Evolutionary conservation across 257 asterid species (phyloP).

Genomic region (Solanum virginianum): DNA sequence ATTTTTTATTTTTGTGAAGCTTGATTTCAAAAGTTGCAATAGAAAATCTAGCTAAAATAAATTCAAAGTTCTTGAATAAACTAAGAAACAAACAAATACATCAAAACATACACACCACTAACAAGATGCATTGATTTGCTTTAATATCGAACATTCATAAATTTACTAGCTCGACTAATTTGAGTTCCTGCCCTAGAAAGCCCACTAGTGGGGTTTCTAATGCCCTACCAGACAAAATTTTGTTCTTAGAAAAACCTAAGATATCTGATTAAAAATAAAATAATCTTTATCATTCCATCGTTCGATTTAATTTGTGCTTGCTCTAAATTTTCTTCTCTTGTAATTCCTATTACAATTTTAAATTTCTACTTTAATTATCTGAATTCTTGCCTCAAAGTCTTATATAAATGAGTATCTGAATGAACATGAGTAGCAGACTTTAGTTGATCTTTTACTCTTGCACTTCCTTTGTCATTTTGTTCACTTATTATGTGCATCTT

Average conservation of each 20-base stretch:
- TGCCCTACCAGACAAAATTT: not conserved
- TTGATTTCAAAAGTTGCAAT: not conserved
- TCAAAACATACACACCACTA: not conserved
- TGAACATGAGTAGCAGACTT: slow-evolving; percentile 23
- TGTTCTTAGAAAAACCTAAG: not conserved
- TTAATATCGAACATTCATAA: not conserved
- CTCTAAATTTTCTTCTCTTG: not conserved
- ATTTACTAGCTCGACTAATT: not conserved
- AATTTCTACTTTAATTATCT: slow-evolving; percentile 2
- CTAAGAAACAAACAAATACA: not conserved
- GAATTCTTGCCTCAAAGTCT: slow-evolving; percentile 5
- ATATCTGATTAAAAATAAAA: not conserved
- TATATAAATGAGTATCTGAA: slow-evolving; percentile 32
- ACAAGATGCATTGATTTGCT: not conserved
- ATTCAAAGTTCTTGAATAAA: not conserved
- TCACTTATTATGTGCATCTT: not conserved
- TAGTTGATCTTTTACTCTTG: slow-evolving; percentile 4
- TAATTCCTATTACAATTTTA: not conserved
- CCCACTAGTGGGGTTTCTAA: not conserved
- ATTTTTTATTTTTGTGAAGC: not conserved
- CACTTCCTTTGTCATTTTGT: not conserved
- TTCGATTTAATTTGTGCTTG: not conserved
- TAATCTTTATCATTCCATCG: not conserved
- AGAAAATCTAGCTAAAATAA: not conserved
- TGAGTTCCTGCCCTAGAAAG: not conserved